These are phyloP conservation scores for Cyberlindnera suaveolens DNA, from an alignment of 805 yeast species.

Conservation along the genomic window DNA sequence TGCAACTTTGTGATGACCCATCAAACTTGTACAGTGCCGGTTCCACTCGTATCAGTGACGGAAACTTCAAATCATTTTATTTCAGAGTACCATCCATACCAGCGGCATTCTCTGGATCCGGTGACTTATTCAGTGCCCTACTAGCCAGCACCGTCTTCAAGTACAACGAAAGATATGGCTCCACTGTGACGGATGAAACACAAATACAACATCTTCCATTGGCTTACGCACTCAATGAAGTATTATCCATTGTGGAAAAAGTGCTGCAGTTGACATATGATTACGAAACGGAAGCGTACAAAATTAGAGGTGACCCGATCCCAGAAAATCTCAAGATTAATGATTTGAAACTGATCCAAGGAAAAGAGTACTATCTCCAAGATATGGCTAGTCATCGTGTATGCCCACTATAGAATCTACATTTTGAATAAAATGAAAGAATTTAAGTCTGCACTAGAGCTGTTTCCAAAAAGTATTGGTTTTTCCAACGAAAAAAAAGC, in stretches of 20 bases:
- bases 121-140: conserved; percentile 65
- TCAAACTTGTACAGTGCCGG: conserved; percentile 36
- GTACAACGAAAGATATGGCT: conserved; percentile 11
- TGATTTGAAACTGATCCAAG: conserved; percentile 39
- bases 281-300: conserved; percentile 9
- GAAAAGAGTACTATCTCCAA: conserved; percentile 26
- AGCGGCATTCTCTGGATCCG: conserved; percentile 68
- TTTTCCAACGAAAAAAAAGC: no score
- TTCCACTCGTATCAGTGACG: conserved; percentile 8
- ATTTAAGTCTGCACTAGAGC: no score
- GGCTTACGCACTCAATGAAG: conserved; percentile 31
- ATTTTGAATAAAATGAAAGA: no score
- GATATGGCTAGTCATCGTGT: conserved; percentile 4
- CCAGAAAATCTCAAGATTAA: conserved; percentile 25
- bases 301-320: conserved; percentile 16
- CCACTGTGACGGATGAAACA: conserved; percentile 5
- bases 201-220: conserved; percentile 16
- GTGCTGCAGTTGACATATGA: conserved; percentile 37
- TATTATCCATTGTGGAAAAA: conserved; percentile 33
- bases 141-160: conserved; percentile 43
- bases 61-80: conserved; percentile 15
- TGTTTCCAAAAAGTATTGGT: no score
- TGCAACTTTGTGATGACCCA: conserved; percentile 26
- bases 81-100: conserved; percentile 42
- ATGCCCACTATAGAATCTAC: no score